Conservation (phyloP, 192 early-diverging fungal species). For the Linnemannia zychae region DNA sequence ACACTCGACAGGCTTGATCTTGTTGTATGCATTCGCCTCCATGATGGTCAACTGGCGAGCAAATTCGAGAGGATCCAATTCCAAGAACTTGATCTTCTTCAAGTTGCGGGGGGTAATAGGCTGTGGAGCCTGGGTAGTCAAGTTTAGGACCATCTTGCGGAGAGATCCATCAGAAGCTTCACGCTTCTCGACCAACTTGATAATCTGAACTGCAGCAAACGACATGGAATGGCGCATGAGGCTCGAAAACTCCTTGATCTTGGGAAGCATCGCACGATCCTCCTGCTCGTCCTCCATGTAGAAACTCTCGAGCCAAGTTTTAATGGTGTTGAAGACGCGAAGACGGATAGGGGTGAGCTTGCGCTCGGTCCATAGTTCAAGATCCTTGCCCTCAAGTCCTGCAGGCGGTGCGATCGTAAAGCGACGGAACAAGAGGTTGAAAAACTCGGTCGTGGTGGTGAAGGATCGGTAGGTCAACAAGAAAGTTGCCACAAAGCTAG, state of each 20-base stretch:
- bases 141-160: conserved; percentile 72
- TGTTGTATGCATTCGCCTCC: conserved; percentile 84
- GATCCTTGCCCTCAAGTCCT: conserved; percentile 72
- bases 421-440: conserved; percentile 80
- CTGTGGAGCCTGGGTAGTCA: conserved; percentile 72
- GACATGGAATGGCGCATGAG: conserved; percentile 78
- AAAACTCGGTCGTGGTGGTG: conserved; percentile 80
- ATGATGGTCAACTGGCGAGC: conserved; percentile 96
- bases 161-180: conserved; percentile 70
- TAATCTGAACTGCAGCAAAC: conserved; percentile 61
- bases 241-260: conserved; percentile 80
- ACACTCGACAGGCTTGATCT: conserved; percentile 90
- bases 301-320: conserved; percentile 95
- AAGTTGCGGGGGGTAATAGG: conserved; percentile 89
- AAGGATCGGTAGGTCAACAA: conserved; percentile 97
- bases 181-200: conserved; percentile 48
- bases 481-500: conserved; percentile 89
- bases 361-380: conserved; percentile 81
- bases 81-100: conserved; percentile 83
- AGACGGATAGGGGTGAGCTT: conserved; percentile 93
- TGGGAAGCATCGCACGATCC: conserved; percentile 75
- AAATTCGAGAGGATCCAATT: conserved; percentile 93
- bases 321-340: conserved; percentile 94
- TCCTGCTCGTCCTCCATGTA: conserved; percentile 79
- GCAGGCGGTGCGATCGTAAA: conserved; percentile 82